A percentile compares a stretch with the other conserved stretches of the same genome.
Conservation (phyloP, 352 stramenopile species). For the Thalassiosira mediterranea region DNA sequence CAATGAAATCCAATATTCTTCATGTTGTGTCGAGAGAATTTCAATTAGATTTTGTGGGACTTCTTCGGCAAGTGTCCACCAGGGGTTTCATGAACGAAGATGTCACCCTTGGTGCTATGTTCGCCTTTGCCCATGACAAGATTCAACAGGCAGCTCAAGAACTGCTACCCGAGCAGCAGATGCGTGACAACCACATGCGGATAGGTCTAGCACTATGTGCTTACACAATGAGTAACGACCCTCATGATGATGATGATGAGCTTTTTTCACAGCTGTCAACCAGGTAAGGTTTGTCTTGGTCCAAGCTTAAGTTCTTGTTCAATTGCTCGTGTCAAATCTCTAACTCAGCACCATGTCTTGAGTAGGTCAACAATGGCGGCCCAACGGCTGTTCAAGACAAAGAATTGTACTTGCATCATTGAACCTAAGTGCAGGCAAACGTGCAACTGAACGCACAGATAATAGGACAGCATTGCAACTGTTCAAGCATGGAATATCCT, state of each 20-base stretch:
- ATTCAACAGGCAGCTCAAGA: slow-evolving; percentile 45
- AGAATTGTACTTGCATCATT: background rate
- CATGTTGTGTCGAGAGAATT: slow-evolving; percentile 28
- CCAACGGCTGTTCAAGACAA: slow-evolving; percentile 4
- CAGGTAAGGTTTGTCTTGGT: no score
- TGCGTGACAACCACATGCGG: slow-evolving; percentile 25
- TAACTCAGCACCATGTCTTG: no score
- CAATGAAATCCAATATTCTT: slow-evolving; percentile 14
- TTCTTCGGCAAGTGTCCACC: slow-evolving; percentile 10
- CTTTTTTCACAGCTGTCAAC: slow-evolving; percentile 7
- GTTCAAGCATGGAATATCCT: slow-evolving; percentile 23
- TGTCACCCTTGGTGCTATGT: background rate
- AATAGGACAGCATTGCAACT: slow-evolving; percentile 13
- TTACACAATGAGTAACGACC: background rate
- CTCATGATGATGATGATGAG: slow-evolving; percentile 5
- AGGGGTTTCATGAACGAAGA: slow-evolving; percentile 14
- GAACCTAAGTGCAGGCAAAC: slow-evolving; percentile 18
- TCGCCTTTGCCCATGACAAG: slow-evolving; percentile 17
- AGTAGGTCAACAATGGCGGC: background rate
- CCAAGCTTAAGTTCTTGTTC: no score
- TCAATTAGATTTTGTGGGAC: slow-evolving; percentile 3
- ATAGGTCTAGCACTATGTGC: slow-evolving; percentile 30
- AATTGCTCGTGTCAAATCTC: no score
- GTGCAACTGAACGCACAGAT: slow-evolving; percentile 5
- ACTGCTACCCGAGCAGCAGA: slow-evolving; percentile 22